These are phyloP conservation scores for Sporothrix curviconia DNA, from an alignment of 2,329 filamentous ascomycete species.

Conservation along the genomic window DNA sequence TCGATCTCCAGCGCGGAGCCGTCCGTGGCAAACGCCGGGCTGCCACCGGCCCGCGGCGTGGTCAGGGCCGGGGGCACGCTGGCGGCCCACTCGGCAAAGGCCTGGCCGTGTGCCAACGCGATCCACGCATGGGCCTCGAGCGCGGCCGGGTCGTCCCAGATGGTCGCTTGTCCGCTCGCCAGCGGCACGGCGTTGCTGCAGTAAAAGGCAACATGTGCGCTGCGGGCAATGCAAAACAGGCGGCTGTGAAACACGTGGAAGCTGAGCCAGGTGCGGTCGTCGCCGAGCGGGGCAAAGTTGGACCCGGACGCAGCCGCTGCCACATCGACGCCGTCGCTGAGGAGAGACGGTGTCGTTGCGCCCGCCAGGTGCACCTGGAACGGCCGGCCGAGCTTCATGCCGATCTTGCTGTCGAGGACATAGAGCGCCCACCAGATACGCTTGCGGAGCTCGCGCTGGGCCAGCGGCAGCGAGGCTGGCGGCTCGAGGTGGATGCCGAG, in stretches of 20 bases:
- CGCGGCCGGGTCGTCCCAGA: background rate
- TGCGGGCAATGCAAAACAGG: slow-evolving; percentile 1
- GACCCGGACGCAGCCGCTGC: background rate
- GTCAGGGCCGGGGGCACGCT: background rate
- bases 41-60: background rate
- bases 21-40: background rate
- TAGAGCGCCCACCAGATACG: slow-evolving; percentile 16
- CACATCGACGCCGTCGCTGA: background rate
- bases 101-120: background rate
- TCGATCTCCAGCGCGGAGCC: slow-evolving; percentile 2
- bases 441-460: slow-evolving; percentile 7
- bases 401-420: slow-evolving; percentile 14
- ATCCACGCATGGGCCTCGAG: background rate
- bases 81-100: background rate
- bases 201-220: background rate
- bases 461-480: slow-evolving; percentile 22
- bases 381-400: slow-evolving; percentile 15
- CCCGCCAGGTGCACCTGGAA: background rate
- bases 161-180: background rate
- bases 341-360: background rate
- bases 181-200: background rate
- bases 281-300: slow-evolving; percentile 6
- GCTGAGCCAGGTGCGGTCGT: slow-evolving; percentile 8
- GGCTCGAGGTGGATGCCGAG: slow-evolving; percentile 36
- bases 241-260: background rate